Percentiles rank a stretch among this genome's conserved stretches.
phyloP scores from a whole-genome alignment of 2,329 filamentous ascomycete species.

The Penicillium oxalicum region DNA sequence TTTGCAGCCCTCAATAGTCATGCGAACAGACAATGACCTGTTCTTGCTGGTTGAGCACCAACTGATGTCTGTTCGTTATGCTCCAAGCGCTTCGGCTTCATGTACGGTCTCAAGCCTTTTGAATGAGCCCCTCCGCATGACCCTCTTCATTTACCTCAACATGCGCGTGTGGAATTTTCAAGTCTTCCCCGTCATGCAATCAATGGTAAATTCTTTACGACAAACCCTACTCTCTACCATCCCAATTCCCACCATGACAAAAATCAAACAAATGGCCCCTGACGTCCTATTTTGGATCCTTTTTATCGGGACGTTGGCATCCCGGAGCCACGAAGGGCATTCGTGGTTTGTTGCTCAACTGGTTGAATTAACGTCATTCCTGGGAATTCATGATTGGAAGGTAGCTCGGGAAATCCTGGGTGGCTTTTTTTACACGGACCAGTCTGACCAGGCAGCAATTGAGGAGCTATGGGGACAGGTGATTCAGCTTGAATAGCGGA shows the following conservation, averaged over 20 bases:
- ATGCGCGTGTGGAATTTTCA: background rate
- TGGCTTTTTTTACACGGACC: background rate
- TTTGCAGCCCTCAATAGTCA: background rate
- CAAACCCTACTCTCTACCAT: background rate
- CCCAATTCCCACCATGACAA: background rate
- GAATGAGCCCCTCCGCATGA: background rate
- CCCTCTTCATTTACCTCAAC: background rate
- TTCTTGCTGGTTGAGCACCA: background rate
- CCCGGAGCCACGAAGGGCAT: background rate
- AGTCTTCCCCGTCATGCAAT: background rate
- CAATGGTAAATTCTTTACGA: background rate
- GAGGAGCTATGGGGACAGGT: background rate
- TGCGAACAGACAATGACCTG: background rate
- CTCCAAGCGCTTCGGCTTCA: background rate
- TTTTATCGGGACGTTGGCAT: background rate
- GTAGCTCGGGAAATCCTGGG: background rate
- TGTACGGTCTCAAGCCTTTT: background rate
- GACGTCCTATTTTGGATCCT: background rate
- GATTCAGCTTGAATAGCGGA: background rate
- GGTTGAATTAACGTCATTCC: background rate
- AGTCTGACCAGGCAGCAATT: background rate
- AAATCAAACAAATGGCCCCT: background rate
- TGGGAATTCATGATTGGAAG: background rate
- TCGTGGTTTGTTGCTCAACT: background rate
- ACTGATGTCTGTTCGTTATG: background rate